phyloP scores from a whole-genome alignment of 805 yeast genomes.

The Pichia cephalocereana region DNA sequence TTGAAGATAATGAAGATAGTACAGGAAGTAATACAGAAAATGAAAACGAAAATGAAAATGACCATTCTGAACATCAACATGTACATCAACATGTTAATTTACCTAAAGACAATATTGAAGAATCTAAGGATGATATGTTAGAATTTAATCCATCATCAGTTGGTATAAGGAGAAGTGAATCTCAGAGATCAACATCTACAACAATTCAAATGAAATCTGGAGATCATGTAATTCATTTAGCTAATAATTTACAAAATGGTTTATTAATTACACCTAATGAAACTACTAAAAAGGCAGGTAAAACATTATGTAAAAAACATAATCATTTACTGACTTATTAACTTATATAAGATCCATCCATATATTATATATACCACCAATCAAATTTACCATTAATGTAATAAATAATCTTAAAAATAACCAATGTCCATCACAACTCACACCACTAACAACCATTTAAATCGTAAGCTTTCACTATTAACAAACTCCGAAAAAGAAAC shows the following conservation, averaged over 20 bases:
- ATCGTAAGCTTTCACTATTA: no score
- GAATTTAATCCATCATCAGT: background rate
- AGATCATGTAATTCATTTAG: conserved; percentile 8
- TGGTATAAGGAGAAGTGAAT: background rate
- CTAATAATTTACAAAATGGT: conserved; percentile 11
- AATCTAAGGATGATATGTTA: background rate
- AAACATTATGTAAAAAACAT: conserved; percentile 9
- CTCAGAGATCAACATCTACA: background rate
- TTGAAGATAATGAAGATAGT: conserved; percentile 7
- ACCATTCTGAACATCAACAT: background rate
- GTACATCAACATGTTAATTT: background rate
- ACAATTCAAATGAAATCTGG: conserved; percentile 6
- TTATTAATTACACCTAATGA: conserved; percentile 19
- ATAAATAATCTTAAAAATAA: no score
- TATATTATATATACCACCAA: no score
- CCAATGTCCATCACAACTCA: no score
- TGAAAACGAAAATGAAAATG: conserved; percentile 1
- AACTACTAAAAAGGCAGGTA: conserved; percentile 18
- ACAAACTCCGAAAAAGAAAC: no score
- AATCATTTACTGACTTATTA: conserved; percentile 9
- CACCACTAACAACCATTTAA: no score
- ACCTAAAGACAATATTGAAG: background rate
- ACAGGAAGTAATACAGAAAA: background rate
- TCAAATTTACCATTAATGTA: no score
- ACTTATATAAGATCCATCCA: no score